A percentile compares a stretch with the other conserved stretches of the same genome.
phyloP scores from a whole-genome alignment of 257 asterid genomes.

The Solanum lycopersicoides region DNA sequence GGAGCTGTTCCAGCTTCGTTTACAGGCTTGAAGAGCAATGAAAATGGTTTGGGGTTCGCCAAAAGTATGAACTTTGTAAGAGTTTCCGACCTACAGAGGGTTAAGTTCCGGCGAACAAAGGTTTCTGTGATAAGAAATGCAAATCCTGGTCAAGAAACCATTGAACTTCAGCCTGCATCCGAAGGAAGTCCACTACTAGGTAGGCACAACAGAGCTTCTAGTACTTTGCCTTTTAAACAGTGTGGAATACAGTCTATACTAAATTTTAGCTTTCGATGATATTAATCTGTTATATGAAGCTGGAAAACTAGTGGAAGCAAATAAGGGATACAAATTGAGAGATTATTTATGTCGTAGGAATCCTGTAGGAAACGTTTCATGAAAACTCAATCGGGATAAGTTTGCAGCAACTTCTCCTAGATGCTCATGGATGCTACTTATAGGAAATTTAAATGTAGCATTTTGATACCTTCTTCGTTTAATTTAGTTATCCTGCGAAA shows the following conservation, averaged over 20 bases:
- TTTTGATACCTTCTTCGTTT: neutral
- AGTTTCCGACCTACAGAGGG: conserved; percentile 58
- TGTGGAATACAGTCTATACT: neutral
- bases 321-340: too few relatives aligned
- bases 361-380: neutral
- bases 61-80: conserved; percentile 57
- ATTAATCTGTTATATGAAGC: too few relatives aligned
- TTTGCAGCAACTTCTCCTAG: neutral
- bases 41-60: conserved; percentile 49
- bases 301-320: too few relatives aligned
- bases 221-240: neutral
- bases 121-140: conserved; percentile 63
- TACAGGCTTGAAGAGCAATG: conserved; percentile 54
- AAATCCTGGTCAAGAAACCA: conserved; percentile 71
- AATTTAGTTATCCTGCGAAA: neutral
- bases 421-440: neutral
- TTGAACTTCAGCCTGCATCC: conserved; percentile 85
- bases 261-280: too few relatives aligned
- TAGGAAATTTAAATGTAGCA: neutral
- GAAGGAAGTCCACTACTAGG: conserved; percentile 93
- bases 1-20: conserved; percentile 84
- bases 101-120: conserved; percentile 52
- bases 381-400: neutral
- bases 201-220: neutral
- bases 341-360: neutral